These are phyloP conservation scores for Hypomyces rosellus DNA, from an alignment of 2,329 filamentous ascomycete species.

Conservation along the genomic window DNA sequence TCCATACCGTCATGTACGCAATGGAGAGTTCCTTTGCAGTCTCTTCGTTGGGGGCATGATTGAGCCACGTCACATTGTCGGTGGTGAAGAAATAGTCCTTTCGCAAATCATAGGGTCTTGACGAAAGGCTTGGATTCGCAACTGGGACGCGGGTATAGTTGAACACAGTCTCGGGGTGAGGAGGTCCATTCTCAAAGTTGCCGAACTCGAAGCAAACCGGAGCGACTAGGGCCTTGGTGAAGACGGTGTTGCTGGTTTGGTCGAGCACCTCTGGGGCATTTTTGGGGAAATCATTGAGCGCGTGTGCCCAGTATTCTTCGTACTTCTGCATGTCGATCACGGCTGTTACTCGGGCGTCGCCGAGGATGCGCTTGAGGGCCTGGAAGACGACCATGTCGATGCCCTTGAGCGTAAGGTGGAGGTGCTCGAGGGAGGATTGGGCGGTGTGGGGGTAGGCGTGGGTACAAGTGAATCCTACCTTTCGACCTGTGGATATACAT, in stretches of 20 bases:
- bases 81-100: neutral
- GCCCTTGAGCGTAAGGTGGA: conserved; percentile 39
- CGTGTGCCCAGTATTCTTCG: neutral
- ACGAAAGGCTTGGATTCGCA: neutral
- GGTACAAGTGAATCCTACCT: conserved; percentile 38
- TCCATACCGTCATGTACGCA: neutral
- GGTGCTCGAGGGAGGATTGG: conserved; percentile 5
- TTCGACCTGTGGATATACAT: conserved; percentile 27
- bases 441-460: conserved; percentile 42
- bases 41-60: neutral
- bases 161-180: neutral
- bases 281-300: neutral
- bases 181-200: neutral
- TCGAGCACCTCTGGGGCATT: neutral
- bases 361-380: conserved; percentile 10
- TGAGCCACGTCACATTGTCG: conserved; percentile 12
- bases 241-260: neutral
- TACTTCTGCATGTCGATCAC: conserved; percentile 8
- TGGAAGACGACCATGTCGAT: conserved; percentile 37
- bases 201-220: neutral
- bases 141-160: neutral
- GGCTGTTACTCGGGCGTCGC: conserved; percentile 1
- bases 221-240: neutral
- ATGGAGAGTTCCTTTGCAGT: neutral
- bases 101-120: neutral